Conservation (phyloP, 352 stramenopile species). For the Phytopythium vexans region DNA sequence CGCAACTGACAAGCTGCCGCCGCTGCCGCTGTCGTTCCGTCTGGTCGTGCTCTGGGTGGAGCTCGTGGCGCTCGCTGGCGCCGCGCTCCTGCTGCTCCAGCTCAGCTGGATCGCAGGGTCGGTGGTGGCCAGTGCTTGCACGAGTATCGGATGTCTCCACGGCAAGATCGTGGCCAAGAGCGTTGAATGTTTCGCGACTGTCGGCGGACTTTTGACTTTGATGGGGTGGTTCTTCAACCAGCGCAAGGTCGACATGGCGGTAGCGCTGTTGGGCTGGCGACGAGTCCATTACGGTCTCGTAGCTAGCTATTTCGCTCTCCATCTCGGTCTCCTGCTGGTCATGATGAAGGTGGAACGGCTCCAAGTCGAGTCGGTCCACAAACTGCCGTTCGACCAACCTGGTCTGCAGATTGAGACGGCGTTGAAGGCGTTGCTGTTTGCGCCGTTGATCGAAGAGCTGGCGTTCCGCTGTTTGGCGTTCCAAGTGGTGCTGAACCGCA, state of each 20-base stretch:
- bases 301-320: conserved; percentile 18
- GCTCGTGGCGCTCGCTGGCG: conserved; percentile 22
- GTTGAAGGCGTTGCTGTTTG: conserved; percentile 30
- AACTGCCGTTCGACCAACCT: conserved; percentile 6
- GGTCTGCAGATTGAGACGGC: conserved; percentile 9
- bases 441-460: conserved; percentile 53
- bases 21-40: conserved; percentile 16
- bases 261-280: conserved; percentile 9
- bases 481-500: conserved; percentile 43
- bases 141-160: background rate
- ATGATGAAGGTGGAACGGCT: no score
- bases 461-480: conserved; percentile 60
- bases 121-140: conserved; percentile 8
- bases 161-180: conserved; percentile 4
- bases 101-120: conserved; percentile 13
- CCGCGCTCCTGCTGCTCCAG: conserved; percentile 33
- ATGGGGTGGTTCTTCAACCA: conserved; percentile 33
- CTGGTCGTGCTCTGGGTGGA: conserved; percentile 43
- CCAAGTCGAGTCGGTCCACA: conserved; percentile 8
- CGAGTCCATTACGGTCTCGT: conserved; percentile 16
- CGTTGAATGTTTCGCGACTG: conserved; percentile 18
- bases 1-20: background rate
- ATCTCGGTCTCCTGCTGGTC: no score
- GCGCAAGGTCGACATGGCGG: conserved; percentile 9
- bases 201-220: conserved; percentile 22